Base-by-base conservation (phyloP, 177 flowering plant species). In the Vitis hybrid region DNA sequence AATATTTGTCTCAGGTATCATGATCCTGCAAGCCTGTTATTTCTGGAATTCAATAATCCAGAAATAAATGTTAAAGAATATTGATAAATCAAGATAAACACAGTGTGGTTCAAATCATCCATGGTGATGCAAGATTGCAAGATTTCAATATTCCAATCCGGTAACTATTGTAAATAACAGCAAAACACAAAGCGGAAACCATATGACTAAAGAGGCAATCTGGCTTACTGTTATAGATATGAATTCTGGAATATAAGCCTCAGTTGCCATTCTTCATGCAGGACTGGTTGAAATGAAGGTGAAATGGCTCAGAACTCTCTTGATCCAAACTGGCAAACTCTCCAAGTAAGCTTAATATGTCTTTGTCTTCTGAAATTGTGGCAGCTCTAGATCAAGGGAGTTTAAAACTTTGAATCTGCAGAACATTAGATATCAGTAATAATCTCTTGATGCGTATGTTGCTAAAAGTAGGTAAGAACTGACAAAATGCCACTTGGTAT, bases 401-500 rank as follows among this genome's bases (percentile, higher is more conserved):
- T 18, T 7, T 26, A n/a, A 1, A 26, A 26, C 29, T 26, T 60
- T 74, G 60, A 70, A 69, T 65, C 10, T 62, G 18, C 69, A 48
- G 64, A 72, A 55, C 59, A 53, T 76, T 66, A 55, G 66, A 62
- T 62, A 57, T 59, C 51, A 65, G 65, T 64, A 73, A 49, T 63
- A 66, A 60, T 80, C 62, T 70, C 55, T 48, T 63, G 76, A 75
- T 67, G 68, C 31, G 50, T 62, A 31, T 57, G 19, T 57, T 70
- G 69, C 73, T 72, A 39, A 77, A 83, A 79, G 80, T 70, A 29
- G 77, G 75, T 76, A 67, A 66, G 69, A 81, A 67, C 60, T 79
- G 90, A 82, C 92, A 86, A 86, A 76, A 78, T 68, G 86, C 87
- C 85, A 82, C 83, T 78, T 77, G 81, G 68, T 67, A 53, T 74